Base-by-base conservation (phyloP, 129 eudicot species). In the Flaveria robusta region DNA sequence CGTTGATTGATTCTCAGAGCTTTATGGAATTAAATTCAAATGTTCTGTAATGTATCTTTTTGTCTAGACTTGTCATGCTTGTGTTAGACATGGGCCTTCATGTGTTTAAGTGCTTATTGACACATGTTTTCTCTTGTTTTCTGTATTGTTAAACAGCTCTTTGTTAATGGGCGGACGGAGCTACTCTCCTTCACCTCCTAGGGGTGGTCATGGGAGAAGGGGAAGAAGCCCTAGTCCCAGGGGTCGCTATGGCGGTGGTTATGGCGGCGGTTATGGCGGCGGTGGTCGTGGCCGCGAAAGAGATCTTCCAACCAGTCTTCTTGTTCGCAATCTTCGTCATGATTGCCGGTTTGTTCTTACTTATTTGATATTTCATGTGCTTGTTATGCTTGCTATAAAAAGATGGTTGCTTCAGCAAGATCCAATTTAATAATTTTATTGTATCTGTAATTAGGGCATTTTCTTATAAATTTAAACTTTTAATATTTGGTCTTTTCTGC, bases 281-380 rank as follows among this genome's bases (percentile, higher is more conserved):
- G 50, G 71, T 1, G 14, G 71, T 52, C 85, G 95, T 75, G 84
- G 90, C 52, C 83, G 95, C 62, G 84, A 90, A 77, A 85, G 90
- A 58, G 97, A 92, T 84, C 89, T 84, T 39, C 97, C 99, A 0
- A 91, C 99, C 9, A 94, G 97, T 80, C 92, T 94, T 50, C 75
- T 94, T 60, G 99, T 94, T 50, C 97, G 99, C 60, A 94, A 94
- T 82, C 99, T 94, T 77, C 97, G 97, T 72, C 99, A 85, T 83
- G 99, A 94, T 67, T 94, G 99, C 82, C 81, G 99, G 99, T 91
- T 76, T 77, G 75, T 66, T 81, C 66, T 70, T 24, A 11, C 8
- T 63, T 24, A 27, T 0, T 42, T 24, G 27, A 23, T 59, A 42
- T 22, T 22, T 13, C 1, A 50, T 52, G 20, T 43, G 26, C 55